Base-by-base conservation (phyloP, 192 early-diverging fungal species). In the Polychytrium aggregatum region DNA sequence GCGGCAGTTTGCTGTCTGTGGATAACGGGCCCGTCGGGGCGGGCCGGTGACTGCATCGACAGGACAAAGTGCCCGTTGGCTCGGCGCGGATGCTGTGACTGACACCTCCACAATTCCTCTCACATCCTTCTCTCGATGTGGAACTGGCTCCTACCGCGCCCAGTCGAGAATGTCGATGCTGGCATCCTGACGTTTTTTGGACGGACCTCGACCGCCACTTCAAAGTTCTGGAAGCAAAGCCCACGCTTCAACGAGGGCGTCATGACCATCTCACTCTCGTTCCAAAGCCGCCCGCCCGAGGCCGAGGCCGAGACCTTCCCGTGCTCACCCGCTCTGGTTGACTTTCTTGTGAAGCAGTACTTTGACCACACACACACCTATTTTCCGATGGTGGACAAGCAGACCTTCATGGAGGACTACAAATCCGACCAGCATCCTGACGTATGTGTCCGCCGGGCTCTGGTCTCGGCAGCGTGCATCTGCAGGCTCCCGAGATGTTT, bases 351-450 rank as follows among this genome's bases (percentile, higher is more conserved):
- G 9, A 51, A 56, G 17, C 40, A 70, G 18, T 72, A 72, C 41
- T 72, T 72, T 46, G 47, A 60, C 6, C 70, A 72, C 50, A 46
- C 70, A 9, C 70, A 72, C 43, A 67, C 70, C 3, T 69, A 65
- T 41, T 65, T 69, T 30, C 70, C 70, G 1, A 69, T 72, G 65
- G 50, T 72, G 34, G 53, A 69, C 46, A 52, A 55, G 18, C 30
- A 11, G 34, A 17, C 38, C 3, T 72, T 72, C 39, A 48, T 60
- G 17, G n/a, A n/a, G n/a, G n/a, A n/a, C n/a, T n/a, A n/a, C n/a
- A n/a, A n/a, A n/a, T n/a, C n/a, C n/a, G n/a, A n/a, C n/a, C n/a
- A n/a, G n/a, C n/a, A n/a, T n/a, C n/a, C n/a, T n/a, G n/a, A n/a
- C n/a, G n/a, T n/a, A n/a, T n/a, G n/a, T n/a, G n/a, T n/a, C n/a